These are phyloP conservation scores for Mallotus nudiflorus DNA, from an alignment of 345 rosid genomes.

Conservation along the genomic window DNA sequence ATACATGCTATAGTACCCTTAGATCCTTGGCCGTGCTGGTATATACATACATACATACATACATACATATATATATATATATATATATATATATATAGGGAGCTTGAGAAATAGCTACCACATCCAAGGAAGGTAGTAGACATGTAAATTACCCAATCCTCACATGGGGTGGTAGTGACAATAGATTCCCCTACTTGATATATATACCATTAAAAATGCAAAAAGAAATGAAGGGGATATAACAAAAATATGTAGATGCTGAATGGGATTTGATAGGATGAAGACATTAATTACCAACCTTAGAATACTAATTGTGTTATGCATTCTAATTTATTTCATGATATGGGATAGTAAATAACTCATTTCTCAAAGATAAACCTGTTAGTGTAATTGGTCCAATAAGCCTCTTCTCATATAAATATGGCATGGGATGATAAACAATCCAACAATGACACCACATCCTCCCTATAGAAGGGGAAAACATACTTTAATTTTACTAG, in stretches of 20 bases:
- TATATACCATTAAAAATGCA: conserved; percentile 2
- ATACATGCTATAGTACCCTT: too few species aligned
- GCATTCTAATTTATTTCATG: conserved; percentile 85
- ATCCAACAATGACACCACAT: conserved; percentile 99
- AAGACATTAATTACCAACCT: conserved; percentile 55
- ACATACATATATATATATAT: too few species aligned
- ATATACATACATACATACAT: too few species aligned
- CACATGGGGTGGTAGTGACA: too few species aligned
- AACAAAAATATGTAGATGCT: neutral
- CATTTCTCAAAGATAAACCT: conserved; percentile 82
- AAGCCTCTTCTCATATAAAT: conserved; percentile 90
- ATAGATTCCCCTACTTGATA: neutral
- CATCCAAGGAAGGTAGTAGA: too few species aligned
- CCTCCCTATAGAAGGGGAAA: conserved; percentile 60
- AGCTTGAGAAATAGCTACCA: too few species aligned
- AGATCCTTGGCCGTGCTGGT: too few species aligned
- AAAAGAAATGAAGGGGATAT: neutral
- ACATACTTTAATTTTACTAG: neutral
- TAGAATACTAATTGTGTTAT: conserved; percentile 83
- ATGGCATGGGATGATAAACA: conserved; percentile 98
- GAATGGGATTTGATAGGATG: conserved; percentile 6
- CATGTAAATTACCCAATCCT: too few species aligned
- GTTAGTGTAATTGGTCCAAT: conserved; percentile 92
- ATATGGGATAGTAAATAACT: conserved; percentile 74
- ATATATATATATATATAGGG: too few species aligned